Percentiles rank a stretch among this genome's conserved stretches.
These are phyloP conservation scores for Adansonia grandidieri DNA, from an alignment of 441 rosid species.

Conservation along the genomic window DNA sequence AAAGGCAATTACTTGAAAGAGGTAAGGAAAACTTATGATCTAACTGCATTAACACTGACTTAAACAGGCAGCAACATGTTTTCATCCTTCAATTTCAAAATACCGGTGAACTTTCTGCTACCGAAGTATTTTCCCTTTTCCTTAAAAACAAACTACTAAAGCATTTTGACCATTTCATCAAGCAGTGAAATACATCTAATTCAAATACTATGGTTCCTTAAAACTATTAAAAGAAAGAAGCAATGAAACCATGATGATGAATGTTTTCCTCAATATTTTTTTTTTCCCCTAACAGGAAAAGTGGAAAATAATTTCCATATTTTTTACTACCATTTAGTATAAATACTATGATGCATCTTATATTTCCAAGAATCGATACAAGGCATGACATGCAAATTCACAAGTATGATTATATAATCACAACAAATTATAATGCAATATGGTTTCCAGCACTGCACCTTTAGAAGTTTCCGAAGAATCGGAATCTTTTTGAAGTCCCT, in stretches of 20 bases:
- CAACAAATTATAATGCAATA: neutral
- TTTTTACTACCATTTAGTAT: neutral
- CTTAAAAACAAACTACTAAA: neutral
- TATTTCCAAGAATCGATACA: neutral
- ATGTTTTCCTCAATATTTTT: neutral
- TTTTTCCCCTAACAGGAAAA: neutral
- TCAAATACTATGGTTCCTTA: neutral
- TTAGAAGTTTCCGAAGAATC: slow-evolving; percentile 93
- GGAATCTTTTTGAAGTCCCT: slow-evolving; percentile 94
- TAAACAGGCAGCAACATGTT: neutral
- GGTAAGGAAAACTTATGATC: neutral
- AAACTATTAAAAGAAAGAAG: neutral
- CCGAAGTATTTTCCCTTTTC: neutral
- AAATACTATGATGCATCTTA: neutral
- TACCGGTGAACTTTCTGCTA: neutral
- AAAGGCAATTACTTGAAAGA: neutral
- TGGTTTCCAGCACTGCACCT: slow-evolving; percentile 55
- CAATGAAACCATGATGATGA: neutral
- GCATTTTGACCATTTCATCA: neutral
- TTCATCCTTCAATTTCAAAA: neutral
- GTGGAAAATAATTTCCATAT: neutral
- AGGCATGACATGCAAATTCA: slow-evolving; percentile 16
- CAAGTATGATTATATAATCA: neutral
- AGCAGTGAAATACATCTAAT: neutral
- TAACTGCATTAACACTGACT: neutral